These are phyloP conservation scores for Mucor irregularis DNA, from an alignment of 371 early-diverging fungal genomes.

Conservation along the genomic window DNA sequence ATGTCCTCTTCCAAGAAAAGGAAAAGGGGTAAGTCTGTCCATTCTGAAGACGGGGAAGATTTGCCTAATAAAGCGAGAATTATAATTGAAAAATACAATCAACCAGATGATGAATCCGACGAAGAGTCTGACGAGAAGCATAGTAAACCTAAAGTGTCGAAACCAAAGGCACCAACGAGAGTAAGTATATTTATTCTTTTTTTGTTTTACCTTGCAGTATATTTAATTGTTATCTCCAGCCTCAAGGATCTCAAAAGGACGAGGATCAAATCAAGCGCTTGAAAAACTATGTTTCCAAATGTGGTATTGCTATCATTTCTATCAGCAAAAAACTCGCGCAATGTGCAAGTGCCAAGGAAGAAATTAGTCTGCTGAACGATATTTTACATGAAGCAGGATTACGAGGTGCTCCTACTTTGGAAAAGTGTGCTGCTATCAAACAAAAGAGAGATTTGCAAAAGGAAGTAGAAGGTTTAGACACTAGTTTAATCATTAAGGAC, in stretches of 20 bases:
- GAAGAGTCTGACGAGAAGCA: neutral
- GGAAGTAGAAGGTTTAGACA: conserved; percentile 41
- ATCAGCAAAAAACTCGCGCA: conserved; percentile 27
- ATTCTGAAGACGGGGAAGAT: too few relatives aligned
- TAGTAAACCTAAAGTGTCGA: neutral
- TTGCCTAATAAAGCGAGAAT: neutral
- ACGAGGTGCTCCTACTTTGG: conserved; percentile 37
- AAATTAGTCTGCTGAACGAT: conserved; percentile 18
- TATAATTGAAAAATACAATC: neutral
- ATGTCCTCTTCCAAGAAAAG: too few relatives aligned
- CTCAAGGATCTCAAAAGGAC: neutral
- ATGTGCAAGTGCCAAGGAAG: conserved; percentile 16
- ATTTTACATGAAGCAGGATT: conserved; percentile 30
- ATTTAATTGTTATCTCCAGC: neutral
- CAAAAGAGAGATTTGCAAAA: conserved; percentile 39
- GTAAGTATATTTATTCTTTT: neutral
- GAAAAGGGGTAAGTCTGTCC: neutral
- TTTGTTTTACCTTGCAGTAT: neutral
- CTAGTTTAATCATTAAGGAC: conserved; percentile 28
- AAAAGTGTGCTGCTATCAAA: conserved; percentile 48
- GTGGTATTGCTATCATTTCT: conserved; percentile 30
- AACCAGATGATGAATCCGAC: neutral
- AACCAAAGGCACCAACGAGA: neutral
- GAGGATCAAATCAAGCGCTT: conserved; percentile 46
- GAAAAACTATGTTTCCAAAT: conserved; percentile 41